Percentiles rank a stretch among this genome's conserved stretches.
Conservation (phyloP, 345 rosid species). For the Populus alba region DNA sequence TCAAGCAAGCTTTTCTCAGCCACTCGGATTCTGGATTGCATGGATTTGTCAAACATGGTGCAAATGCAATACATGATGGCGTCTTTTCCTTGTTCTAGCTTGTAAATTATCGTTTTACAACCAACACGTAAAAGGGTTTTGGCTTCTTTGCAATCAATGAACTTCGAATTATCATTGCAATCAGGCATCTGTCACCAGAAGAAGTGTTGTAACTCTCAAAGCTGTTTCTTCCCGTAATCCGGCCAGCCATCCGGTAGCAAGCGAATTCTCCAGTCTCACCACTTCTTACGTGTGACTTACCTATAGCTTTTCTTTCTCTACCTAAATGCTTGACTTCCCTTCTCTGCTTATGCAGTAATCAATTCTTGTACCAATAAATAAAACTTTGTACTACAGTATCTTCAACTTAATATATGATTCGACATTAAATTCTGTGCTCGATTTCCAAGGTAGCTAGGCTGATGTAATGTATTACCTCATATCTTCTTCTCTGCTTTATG, state of each 20-base stretch:
- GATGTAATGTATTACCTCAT: not conserved
- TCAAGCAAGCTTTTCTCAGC: not conserved
- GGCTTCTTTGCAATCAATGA: slow-evolving; percentile 6
- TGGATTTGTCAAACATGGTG: no score
- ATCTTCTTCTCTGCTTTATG: not conserved
- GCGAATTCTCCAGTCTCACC: not conserved
- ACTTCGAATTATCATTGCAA: not conserved
- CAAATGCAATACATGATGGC: not conserved
- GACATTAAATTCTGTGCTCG: not conserved
- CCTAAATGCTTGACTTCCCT: not conserved
- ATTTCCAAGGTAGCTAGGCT: not conserved
- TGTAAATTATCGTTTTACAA: no score
- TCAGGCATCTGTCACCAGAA: not conserved
- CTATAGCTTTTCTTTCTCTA: not conserved
- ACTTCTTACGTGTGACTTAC: not conserved
- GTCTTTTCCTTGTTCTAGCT: not conserved
- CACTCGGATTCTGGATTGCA: no score
- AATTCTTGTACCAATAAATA: not conserved
- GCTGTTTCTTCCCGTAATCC: not conserved
- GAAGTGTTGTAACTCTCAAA: no score
- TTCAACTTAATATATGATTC: not conserved
- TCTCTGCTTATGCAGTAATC: not conserved
- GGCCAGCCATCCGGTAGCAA: not conserved
- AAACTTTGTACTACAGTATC: not conserved
- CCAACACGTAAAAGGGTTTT: not conserved